phyloP scores from a whole-genome alignment of 176 grass and related monocot species.

The Eleusine indica region DNA sequence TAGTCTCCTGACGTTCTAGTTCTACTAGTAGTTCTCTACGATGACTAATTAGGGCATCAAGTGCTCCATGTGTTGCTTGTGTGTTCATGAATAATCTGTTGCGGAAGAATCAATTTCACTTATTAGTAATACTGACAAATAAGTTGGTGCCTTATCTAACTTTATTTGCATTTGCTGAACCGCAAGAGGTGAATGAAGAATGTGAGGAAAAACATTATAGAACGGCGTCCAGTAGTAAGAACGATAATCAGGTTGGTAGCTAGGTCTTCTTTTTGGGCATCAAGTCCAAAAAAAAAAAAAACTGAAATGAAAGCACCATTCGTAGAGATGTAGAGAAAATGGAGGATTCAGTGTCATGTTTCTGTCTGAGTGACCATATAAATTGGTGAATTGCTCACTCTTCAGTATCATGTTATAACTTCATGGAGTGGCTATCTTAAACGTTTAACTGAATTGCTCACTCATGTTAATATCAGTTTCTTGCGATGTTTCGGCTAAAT shows the following conservation, averaged over 20 bases:
- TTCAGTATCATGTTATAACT: neutral
- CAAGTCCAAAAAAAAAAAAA: neutral
- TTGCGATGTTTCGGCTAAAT: no score
- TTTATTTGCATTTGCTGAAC: slow-evolving; percentile 11
- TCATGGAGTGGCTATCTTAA: neutral
- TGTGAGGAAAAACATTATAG: neutral
- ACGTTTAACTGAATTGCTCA: neutral
- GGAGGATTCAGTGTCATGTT: neutral
- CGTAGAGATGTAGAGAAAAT: neutral
- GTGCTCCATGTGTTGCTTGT: no score
- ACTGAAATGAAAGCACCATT: neutral
- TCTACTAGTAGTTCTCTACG: neutral
- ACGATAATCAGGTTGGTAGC: neutral
- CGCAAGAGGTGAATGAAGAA: neutral
- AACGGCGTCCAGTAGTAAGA: neutral
- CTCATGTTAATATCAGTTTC: no score
- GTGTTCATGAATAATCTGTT: neutral
- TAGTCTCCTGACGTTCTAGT: neutral
- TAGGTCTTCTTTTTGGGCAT: neutral
- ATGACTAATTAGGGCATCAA: neutral
- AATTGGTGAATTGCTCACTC: neutral
- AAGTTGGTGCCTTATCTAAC: neutral
- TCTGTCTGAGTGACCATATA: neutral
- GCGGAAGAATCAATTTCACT: neutral
- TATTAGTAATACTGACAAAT: neutral